Evolutionary conservation across 1,284 basidiomycete species (phyloP), one percentile per base, ranked within the genome.

Genomic region (Gymnopus androsaceus): DNA sequence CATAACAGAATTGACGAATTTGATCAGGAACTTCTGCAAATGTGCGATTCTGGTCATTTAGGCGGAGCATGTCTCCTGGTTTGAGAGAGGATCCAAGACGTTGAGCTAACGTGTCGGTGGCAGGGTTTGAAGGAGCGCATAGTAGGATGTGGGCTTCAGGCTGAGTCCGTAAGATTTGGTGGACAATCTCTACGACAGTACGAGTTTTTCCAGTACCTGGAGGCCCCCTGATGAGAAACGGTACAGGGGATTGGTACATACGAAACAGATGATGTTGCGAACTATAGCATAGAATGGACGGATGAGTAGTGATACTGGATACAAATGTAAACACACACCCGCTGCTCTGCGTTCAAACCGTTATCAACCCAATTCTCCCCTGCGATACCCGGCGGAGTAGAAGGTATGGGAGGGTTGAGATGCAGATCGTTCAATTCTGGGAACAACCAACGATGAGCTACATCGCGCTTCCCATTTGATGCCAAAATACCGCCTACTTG

Each of bases 181-280:
- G 66, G 3, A 79, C 77, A n/a, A n/a, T n/a, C n/a, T n/a, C n/a
- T n/a, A n/a, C n/a, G n/a, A n/a, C n/a, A n/a, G n/a, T n/a, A n/a
- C 74, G 71, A 17, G 76, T 78, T 63, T 79, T 79, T 14, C 76
- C 77, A 15, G 77, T 79, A 1, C 77, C 77, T 17, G 77, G 76
- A 9, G 77, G 77, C 2, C 77, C 77, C 49, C 71, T 70, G 54
- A 79, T 78, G 2, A 79, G 63, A 55, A 74, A 75, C 0, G 76
- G 77, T 3, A 77, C 70, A 11, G 72, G 69, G 14, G 72, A 76
- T 50, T 74, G 70, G 55, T 74, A 69, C 15, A 74, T 61, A n/a
- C 2, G 75, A 67, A 33, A 78, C 70, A 12, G 74, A 71, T 38
- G 67, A 67, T n/a, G 73, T 75, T 40, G 76, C 75, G 27, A 71